Percentiles rank a stretch among this genome's conserved stretches.
Evolutionary conservation across 2,329 filamentous ascomycete genomes (phyloP).

Genomic region (Alternaria viburni): DNA sequence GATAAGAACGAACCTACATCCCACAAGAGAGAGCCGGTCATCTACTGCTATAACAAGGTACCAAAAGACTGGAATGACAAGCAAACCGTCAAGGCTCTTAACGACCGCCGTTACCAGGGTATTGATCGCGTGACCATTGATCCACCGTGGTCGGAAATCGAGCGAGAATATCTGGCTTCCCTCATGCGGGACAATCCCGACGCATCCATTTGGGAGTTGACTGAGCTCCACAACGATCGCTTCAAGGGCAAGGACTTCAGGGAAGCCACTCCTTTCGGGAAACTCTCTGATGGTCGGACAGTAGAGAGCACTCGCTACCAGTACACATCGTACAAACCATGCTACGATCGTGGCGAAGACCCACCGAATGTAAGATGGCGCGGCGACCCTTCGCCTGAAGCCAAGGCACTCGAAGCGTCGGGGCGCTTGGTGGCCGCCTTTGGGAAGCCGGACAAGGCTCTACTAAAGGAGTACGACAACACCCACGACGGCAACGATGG

Average conservation of each 20-base stretch:
- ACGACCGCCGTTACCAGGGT: conserved; percentile 33
- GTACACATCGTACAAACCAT: conserved; percentile 28
- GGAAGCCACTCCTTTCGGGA: conserved; percentile 8
- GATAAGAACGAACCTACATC: neutral
- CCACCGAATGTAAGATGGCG: conserved; percentile 12
- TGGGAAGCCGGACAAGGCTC: conserved; percentile 3
- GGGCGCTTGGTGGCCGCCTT: conserved; percentile 7
- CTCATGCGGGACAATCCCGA: conserved; percentile 20
- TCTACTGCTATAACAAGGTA: conserved; percentile 23
- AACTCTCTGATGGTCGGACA: conserved; percentile 26
- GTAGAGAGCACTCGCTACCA: conserved; percentile 36
- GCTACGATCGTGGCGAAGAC: conserved; percentile 26
- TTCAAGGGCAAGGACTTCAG: conserved; percentile 23
- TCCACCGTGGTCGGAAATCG: conserved; percentile 18
- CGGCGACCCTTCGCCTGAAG: conserved; percentile 9
- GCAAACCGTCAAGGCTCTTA: conserved; percentile 31
- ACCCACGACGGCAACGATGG: neutral
- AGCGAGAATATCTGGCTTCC: conserved; percentile 27
- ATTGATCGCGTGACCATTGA: conserved; percentile 31
- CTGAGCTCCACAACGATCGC: conserved; percentile 32
- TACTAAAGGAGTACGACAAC: conserved; percentile 5
- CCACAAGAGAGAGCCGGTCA: conserved; percentile 9
- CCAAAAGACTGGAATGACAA: conserved; percentile 34
- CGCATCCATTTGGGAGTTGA: conserved; percentile 32
- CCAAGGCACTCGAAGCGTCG: neutral